phyloP scores from a whole-genome alignment of 1,284 basidiomycete species.

The Cryptococcus sp. region DNA sequence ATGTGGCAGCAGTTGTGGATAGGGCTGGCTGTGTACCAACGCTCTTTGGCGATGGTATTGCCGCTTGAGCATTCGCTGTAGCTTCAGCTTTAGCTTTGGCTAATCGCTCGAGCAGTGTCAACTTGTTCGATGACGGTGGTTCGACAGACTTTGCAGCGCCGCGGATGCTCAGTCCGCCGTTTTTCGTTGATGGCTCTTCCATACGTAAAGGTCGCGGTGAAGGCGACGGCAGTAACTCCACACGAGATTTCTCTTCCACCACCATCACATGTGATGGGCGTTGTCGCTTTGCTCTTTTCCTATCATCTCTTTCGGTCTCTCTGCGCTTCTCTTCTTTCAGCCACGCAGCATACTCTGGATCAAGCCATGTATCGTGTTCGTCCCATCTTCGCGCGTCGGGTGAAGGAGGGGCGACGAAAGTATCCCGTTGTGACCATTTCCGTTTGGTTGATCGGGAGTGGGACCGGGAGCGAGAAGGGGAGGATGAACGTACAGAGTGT shows the following conservation, averaged over 20 bases:
- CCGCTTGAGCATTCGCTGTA: not conserved
- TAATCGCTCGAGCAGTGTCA: slow-evolving; percentile 26
- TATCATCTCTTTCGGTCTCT: slow-evolving; percentile 17
- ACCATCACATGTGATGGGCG: too few species aligned
- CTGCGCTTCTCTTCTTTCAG: slow-evolving; percentile 21
- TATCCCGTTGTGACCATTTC: slow-evolving; percentile 24
- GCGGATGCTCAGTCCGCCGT: slow-evolving; percentile 17
- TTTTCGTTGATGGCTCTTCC: not conserved
- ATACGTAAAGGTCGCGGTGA: slow-evolving; percentile 14
- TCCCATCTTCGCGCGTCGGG: slow-evolving; percentile 39
- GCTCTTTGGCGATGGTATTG: not conserved
- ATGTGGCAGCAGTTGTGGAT: not conserved
- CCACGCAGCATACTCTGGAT: slow-evolving; percentile 38
- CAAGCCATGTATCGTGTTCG: slow-evolving; percentile 45
- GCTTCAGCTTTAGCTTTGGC: slow-evolving; percentile 33
- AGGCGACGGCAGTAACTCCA: slow-evolving; percentile 29
- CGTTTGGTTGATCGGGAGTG: slow-evolving; percentile 12
- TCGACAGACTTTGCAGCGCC: slow-evolving; percentile 22
- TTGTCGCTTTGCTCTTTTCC: slow-evolving; percentile 5
- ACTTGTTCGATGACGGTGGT: not conserved
- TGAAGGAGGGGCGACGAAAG: slow-evolving; percentile 29
- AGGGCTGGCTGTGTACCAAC: not conserved
- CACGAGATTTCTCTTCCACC: not conserved
- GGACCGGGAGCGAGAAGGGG: not conserved
- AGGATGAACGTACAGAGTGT: slow-evolving; percentile 2